Evolutionary conservation across 2,329 filamentous ascomycete species (phyloP), one percentile per base, ranked within the genome.

Genomic region (Cryphonectria naterciae): DNA sequence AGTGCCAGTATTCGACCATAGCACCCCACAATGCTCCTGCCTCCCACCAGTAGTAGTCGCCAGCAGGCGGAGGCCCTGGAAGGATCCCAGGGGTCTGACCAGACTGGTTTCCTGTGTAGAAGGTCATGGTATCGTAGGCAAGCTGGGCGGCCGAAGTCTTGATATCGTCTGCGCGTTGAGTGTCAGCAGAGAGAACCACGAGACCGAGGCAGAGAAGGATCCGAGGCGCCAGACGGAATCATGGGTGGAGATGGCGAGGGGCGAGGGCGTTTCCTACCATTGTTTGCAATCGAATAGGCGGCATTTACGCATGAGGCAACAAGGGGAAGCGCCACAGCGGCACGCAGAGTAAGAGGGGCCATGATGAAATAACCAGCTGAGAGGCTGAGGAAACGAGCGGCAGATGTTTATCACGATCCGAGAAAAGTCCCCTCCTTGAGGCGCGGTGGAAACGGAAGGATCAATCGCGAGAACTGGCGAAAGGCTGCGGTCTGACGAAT

Each of bases 21-120:
- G 89, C 87, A 73, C 90, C 88, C 85, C 91, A 92, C 81, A 93
- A 84, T 19, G 89, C 88, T 67, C 89, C 88, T 6, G 88, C 89
- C 77, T 93, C 89, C 91, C 91, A 93, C 91, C 91, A 93, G 83
- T 92, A 93, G 78, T 91, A 91, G 73, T 86, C 83, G 74, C 87
- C 87, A 67, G 77, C 79, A 52, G 82, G 74, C 15, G 87, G 87
- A 68, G 87, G 87, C 0, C 87, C 87, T 1, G 87, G 87, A 15
- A 89, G 78, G 74, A 88, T 88, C 46, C 87, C 87, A 10, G 87
- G 87, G 22, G 84, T 85, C 76, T 83, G 80, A 68, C 76, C 76
- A 19, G 76, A 74, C 70, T 82, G 75, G 74, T 87, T 85, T 70
- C 85, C 86, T 52, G 83, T 79, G 77, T 88, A 88, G 75, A 84